These are phyloP conservation scores for Gastrodia elata DNA, from an alignment of 106 monocot genomes.

Conservation along the genomic window DNA sequence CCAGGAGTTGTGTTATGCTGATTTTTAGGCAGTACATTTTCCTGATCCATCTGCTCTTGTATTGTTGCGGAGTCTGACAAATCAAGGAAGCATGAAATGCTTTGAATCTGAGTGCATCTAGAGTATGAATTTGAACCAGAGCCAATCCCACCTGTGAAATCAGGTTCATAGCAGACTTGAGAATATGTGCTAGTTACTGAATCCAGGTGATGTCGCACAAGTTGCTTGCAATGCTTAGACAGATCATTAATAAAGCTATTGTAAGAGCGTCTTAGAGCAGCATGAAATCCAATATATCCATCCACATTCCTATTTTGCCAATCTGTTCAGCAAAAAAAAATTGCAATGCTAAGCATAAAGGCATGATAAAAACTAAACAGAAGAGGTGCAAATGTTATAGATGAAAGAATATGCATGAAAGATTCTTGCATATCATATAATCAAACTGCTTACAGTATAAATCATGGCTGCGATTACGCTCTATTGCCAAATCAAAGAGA, in stretches of 20 bases:
- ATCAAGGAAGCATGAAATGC: conserved; percentile 43
- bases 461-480: conserved; percentile 49
- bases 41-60: conserved; percentile 46
- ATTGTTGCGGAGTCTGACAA: conserved; percentile 34
- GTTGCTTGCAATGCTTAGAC: conserved; percentile 93
- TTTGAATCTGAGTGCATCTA: conserved; percentile 29
- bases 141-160: conserved; percentile 2
- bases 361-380: not conserved
- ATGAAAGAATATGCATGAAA: not conserved
- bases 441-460: conserved; percentile 45
- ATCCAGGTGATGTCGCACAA: conserved; percentile 86
- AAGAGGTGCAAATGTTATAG: not conserved
- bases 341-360: not conserved
- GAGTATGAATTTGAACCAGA: conserved; percentile 21
- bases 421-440: not conserved
- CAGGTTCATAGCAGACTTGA: conserved; percentile 62
- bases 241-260: conserved; percentile 62
- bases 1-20: conserved; percentile 68
- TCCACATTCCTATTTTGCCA: conserved; percentile 60
- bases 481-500: conserved; percentile 83
- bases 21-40: conserved; percentile 69
- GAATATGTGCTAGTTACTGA: conserved; percentile 91
- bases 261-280: conserved; percentile 71
- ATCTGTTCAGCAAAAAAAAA: conserved; percentile 25
- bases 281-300: conserved; percentile 91